Conservation (phyloP, 768 basidiomycete species). For the Russula olivacea region DNA sequence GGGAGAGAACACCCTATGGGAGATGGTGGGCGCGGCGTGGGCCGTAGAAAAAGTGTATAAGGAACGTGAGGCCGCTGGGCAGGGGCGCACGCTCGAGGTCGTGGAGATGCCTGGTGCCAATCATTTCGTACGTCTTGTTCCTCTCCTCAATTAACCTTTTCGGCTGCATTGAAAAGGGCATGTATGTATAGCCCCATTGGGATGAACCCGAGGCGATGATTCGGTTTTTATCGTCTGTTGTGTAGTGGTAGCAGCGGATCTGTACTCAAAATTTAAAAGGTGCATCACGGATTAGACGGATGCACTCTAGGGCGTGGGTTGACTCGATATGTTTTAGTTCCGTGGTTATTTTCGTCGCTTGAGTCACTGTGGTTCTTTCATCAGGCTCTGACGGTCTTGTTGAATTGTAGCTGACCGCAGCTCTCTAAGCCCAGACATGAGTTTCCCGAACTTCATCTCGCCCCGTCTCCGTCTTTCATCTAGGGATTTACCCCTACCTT, state of each 20-base stretch:
- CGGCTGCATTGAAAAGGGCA: neutral
- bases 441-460: too few species aligned
- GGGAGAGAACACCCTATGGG: constrained; percentile 24
- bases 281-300: neutral
- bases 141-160: neutral
- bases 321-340: neutral
- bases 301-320: neutral
- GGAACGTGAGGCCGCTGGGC: constrained; percentile 10
- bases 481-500: too few species aligned
- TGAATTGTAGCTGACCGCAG: too few species aligned
- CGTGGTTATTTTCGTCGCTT: neutral
- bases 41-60: constrained; percentile 17
- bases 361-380: neutral
- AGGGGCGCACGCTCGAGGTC: constrained; percentile 16
- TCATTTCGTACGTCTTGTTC: constrained; percentile 21
- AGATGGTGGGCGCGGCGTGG: constrained; percentile 21
- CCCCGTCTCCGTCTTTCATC: too few species aligned
- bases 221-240: constrained; percentile 15
- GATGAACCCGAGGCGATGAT: constrained; percentile 21
- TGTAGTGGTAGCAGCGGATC: neutral
- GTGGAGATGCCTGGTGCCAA: constrained; percentile 23
- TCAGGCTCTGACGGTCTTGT: too few species aligned
- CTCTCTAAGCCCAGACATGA: too few species aligned
- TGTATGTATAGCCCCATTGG: constrained; percentile 19
- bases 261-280: neutral